Evolutionary conservation across 305 asterid genomes (phyloP), one percentile per base, ranked within the genome.

Genomic region (Fraxinus sp.): DNA sequence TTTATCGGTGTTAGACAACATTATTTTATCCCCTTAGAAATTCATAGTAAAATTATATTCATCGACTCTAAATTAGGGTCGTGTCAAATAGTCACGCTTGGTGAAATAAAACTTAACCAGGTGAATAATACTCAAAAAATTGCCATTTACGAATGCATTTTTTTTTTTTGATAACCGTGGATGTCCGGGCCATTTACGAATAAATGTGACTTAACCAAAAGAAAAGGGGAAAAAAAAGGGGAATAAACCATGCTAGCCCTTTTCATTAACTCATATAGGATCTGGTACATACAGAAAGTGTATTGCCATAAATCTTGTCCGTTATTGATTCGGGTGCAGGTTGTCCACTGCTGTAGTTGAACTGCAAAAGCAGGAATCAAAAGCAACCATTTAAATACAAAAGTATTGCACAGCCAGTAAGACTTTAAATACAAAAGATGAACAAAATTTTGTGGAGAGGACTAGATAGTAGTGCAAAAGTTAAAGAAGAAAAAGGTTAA

Each of bases 251-350:
- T 68, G 39, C 18, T 68, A 82, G 33, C 55, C 78, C 49, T 35
- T 81, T 73, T 70, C 59, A 81, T 43, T 55, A 79, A 79, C n/a
- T 66, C 13, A 80, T 46, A 80, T 49, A 81, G 79, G 77, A 82
- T 62, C 20, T 79, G 86, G 80, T 80, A 82, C 94, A 82, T 93
- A 96, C 99, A 22, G 99, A 95, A 80, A 96, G 98, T 1, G 99
- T 96, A 88, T 96, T 96, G 73, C 99, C 98, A 75, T 96, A 96
- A 35, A 96, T 96, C 87, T 95, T 92, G 93, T 96, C 98, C 1
- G 98, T 96, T 84, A 96, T 93, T 49, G 97, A 92, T 87, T 96
- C 98, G 0, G 99, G 99, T 71, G 98, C 98, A 73, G 99, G 98
- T 85, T 96, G 99, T 82, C 99, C 98, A 78, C 98, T 96, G 91